These are phyloP conservation scores for Ganoderma multipileum DNA, from an alignment of 1,284 basidiomycete genomes.

Conservation along the genomic window DNA sequence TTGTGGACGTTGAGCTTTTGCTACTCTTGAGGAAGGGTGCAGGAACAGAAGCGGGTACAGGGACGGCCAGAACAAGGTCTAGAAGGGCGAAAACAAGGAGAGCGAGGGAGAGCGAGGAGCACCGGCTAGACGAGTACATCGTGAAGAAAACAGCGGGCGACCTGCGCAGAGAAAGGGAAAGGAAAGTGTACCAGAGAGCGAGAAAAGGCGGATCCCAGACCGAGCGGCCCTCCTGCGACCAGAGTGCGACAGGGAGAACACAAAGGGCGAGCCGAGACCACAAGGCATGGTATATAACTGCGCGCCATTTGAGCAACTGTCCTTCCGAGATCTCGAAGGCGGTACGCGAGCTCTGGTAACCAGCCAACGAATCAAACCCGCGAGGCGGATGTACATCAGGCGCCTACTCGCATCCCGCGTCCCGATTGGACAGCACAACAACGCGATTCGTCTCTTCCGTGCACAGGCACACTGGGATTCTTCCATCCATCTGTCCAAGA, in stretches of 20 bases:
- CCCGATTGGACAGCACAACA: not conserved
- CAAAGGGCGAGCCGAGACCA: conserved; percentile 10
- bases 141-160: conserved; percentile 32
- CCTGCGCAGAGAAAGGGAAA: conserved; percentile 30
- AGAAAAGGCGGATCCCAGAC: conserved; percentile 26
- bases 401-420: not conserved
- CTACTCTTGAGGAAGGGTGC: conserved; percentile 18
- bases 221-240: conserved; percentile 29
- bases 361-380: conserved; percentile 10
- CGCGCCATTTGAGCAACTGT: not conserved
- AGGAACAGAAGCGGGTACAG: conserved; percentile 20
- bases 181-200: conserved; percentile 28
- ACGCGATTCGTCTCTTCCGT: not conserved
- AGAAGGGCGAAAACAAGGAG: conserved; percentile 15
- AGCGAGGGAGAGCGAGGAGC: conserved; percentile 24
- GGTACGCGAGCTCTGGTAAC: conserved; percentile 2
- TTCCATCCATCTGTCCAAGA: not conserved
- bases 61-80: conserved; percentile 19
- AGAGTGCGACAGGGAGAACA: conserved; percentile 28
- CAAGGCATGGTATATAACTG: conserved; percentile 18
- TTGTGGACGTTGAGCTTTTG: conserved; percentile 12
- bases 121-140: conserved; percentile 35
- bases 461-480: not conserved
- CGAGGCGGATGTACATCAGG: not conserved
- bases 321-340: not conserved